Percentiles rank a stretch among this genome's conserved stretches.
These are phyloP conservation scores for Gryganskiella cystojenkinii DNA, from an alignment of 192 early-diverging fungal species.

Conservation along the genomic window DNA sequence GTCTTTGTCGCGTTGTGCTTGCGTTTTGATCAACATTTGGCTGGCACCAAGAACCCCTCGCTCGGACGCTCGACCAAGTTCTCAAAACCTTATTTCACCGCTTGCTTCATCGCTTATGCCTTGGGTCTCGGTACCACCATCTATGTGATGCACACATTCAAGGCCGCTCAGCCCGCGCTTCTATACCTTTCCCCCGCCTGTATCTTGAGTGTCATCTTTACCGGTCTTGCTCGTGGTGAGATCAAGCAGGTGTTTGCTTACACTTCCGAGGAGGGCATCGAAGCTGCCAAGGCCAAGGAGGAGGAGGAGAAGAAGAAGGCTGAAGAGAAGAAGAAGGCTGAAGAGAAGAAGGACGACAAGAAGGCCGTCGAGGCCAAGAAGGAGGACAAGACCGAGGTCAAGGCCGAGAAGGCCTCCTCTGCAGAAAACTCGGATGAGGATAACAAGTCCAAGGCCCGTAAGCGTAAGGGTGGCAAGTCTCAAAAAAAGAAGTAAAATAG, in stretches of 20 bases:
- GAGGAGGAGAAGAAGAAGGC: constrained; percentile 61
- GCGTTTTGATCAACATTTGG: constrained; percentile 86
- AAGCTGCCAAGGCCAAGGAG: constrained; percentile 59
- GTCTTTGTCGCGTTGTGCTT: constrained; percentile 93
- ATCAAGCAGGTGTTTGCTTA: constrained; percentile 73
- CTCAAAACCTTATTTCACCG: constrained; percentile 88
- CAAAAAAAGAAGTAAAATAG: constrained; percentile 36
- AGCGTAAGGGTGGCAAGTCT: constrained; percentile 48
- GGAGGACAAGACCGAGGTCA: constrained; percentile 9
- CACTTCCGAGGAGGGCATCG: constrained; percentile 67
- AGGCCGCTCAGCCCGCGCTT: constrained; percentile 96
- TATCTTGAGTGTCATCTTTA: constrained; percentile 83
- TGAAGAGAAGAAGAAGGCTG: constrained; percentile 47
- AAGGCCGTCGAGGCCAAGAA: constrained; percentile 40
- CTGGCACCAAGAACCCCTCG: constrained; percentile 66
- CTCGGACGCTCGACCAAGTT: constrained; percentile 71
- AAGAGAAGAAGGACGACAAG: constrained; percentile 54
- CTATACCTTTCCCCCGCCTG: constrained; percentile 98
- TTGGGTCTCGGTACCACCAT: constrained; percentile 90
- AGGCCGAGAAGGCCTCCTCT: constrained; percentile 19
- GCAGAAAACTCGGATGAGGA: constrained; percentile 37
- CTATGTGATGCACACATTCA: constrained; percentile 93
- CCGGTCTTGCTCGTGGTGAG: constrained; percentile 74
- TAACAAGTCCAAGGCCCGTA: constrained; percentile 23
- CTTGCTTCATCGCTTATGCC: constrained; percentile 84